These are phyloP conservation scores for Phaeomoniella chlamydospora DNA, from an alignment of 2,329 filamentous ascomycete species.

Conservation along the genomic window DNA sequence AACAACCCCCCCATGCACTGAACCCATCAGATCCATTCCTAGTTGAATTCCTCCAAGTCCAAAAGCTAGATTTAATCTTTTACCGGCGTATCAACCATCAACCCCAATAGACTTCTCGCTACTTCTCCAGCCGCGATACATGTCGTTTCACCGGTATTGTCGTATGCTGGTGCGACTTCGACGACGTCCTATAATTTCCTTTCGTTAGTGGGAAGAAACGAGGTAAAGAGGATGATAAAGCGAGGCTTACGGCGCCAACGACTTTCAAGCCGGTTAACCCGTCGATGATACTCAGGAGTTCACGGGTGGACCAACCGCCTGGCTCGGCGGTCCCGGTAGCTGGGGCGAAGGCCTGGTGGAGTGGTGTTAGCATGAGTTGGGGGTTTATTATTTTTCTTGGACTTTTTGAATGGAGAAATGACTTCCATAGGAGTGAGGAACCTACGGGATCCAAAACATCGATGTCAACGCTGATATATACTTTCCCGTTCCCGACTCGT, in stretches of 20 bases:
- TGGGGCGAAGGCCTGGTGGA: slow-evolving; percentile 4
- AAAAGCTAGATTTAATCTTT: too few relatives aligned
- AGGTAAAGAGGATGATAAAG: background rate
- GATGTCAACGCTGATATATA: slow-evolving; percentile 43
- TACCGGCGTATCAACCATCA: slow-evolving; percentile 13
- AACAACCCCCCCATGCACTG: too few relatives aligned
- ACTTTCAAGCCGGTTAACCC: slow-evolving; percentile 34
- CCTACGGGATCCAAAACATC: slow-evolving; percentile 42
- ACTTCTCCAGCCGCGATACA: slow-evolving; percentile 40
- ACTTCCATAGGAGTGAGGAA: too few relatives aligned
- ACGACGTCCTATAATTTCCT: slow-evolving; percentile 35
- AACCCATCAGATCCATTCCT: too few relatives aligned
- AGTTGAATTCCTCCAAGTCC: too few relatives aligned
- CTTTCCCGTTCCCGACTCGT: slow-evolving; percentile 29
- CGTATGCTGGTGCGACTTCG: slow-evolving; percentile 42
- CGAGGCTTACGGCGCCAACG: slow-evolving; percentile 27
- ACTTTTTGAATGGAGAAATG: too few relatives aligned
- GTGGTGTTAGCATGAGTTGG: background rate
- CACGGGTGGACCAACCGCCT: slow-evolving; percentile 39
- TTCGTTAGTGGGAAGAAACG: too few relatives aligned
- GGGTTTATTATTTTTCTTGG: too few relatives aligned
- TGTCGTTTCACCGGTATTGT: slow-evolving; percentile 38
- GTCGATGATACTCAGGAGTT: slow-evolving; percentile 39
- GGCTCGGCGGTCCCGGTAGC: slow-evolving; percentile 41
- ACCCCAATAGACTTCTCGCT: slow-evolving; percentile 27